Conservation (phyloP, 805 yeast species). For the Candida parachauliodes region DNA sequence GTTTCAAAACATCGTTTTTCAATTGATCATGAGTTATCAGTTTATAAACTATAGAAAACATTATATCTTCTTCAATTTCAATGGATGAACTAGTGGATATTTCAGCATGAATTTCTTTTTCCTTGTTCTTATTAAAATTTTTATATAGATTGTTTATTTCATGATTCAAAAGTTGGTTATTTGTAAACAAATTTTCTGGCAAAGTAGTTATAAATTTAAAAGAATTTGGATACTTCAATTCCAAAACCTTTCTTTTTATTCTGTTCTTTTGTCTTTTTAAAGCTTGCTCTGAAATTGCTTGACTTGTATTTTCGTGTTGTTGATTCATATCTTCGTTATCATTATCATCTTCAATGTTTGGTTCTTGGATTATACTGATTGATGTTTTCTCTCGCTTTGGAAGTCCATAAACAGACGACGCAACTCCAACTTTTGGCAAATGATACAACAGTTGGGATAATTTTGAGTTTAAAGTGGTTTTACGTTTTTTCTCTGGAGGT, state of each 20-base stretch:
- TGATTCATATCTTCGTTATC: constrained; percentile 48
- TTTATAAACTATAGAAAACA: constrained; percentile 35
- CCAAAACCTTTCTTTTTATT: constrained; percentile 27
- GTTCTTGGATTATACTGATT: background rate
- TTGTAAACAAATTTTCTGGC: constrained; percentile 35
- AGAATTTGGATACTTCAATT: constrained; percentile 31
- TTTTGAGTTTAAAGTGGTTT: constrained; percentile 15
- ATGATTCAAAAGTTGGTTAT: constrained; percentile 24
- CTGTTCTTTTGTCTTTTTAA: constrained; percentile 31
- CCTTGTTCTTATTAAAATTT: constrained; percentile 11
- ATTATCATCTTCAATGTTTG: constrained; percentile 34
- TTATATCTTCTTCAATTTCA: constrained; percentile 35
- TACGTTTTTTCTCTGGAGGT: constrained; percentile 8
- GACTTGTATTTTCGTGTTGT: constrained; percentile 13
- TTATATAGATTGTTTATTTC: constrained; percentile 29
- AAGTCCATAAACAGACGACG: constrained; percentile 59
- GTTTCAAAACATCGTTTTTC: constrained; percentile 7
- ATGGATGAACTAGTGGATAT: constrained; percentile 22
- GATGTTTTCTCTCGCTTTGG: constrained; percentile 17
- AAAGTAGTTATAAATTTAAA: constrained; percentile 32
- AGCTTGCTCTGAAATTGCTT: constrained; percentile 24
- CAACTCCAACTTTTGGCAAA: constrained; percentile 63
- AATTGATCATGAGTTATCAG: constrained; percentile 23
- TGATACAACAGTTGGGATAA: constrained; percentile 45
- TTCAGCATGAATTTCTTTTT: constrained; percentile 21